Evolutionary conservation across 768 basidiomycete species (phyloP), one percentile per base, ranked within the genome.

Genomic region (Amanita exitialis): DNA sequence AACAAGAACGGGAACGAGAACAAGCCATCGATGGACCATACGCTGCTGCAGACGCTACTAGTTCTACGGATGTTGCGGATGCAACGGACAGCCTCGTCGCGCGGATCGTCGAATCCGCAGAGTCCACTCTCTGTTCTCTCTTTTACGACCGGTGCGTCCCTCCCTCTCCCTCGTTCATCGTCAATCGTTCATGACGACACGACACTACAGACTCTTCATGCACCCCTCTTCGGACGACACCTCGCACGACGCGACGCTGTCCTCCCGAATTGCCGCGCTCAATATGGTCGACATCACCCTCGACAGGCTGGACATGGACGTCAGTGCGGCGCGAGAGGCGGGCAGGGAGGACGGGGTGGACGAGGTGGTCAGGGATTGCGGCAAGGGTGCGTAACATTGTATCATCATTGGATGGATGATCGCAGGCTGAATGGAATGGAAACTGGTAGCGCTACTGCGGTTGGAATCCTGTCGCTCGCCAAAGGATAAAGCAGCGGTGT

Each of bases 231-330:
- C 81, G 2, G 78, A 78, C 16, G 95, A 99, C 59, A 72, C 78
- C 0, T 83, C 83, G 1, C 94, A 96, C 61, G 93, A 99, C 61
- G 90, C 90, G 59, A 86, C 90, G 0, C 71, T 99, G 3, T 82
- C 93, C 0, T 87, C 82, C 60, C 81, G 94, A 4, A 83, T 97
- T 13, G 90, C 91, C 12, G 94, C 93, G 1, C 72, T 99, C 41
- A 93, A 94, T 57, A 79, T 93, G 74, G 73, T 98, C 1, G 95
- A 97, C 63, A 71, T 99, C 0, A 77, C 82, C 2, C 70, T 98
- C 8, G 84, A 86, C 35, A 93, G 98, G 67, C 78, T 99, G 1
- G 95, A 94, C 13, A 76, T 98, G 7, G 83, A 90, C 47, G 79
- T 90, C 0, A 82, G 80, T 1, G 68, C 75, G 16, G 70, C 68